Base-by-base conservation (phyloP, 2,329 filamentous ascomycete species). In the Dryadomyces sulphureus region DNA sequence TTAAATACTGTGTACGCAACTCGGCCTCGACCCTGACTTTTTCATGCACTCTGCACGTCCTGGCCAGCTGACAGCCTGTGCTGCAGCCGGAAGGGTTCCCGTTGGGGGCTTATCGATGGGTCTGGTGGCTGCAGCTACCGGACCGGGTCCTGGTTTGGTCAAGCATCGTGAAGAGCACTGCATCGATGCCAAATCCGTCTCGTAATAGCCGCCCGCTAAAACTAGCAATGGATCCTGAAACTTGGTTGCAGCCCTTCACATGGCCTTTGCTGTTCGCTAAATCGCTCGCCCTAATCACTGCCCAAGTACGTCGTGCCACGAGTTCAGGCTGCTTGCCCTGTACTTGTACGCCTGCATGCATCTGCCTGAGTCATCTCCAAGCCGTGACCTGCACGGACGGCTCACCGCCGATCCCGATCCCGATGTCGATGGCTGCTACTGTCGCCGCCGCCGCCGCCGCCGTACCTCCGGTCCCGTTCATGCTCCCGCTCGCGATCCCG, bases 401-500 rank as follows among this genome's bases (percentile, higher is more conserved):
- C 16, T 38, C 36, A 22, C 19, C 36, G 17, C 11, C 36, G 19
- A 19, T 44, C 22, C n/a, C 39, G 39, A 19, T 38, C 36, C 7
- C 20, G 20, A 20, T 22, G 17, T 8, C 36, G 19, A 22, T 20
- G 6, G 19, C 36, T 20, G 36, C 20, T 21, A 16, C 36, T 19
- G 19, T 21, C 12, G 4, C 36, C 17, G 43, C 22, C 14, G 5
- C 32, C 38, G 25, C 42, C 22, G 5, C 47, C 35, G 32, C 45
- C 39, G 8, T 43, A 24, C 11, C 43, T 6, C 5, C 48, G 45
- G 9, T 41, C 25, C 17, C 27, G 38, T 4, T 48, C 43, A 2
- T 50, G 49, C 9, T 50, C 46, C 4, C 43, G 47, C 5, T 50
- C 49, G 9, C 49, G 38, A 2, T 50, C 49, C 7, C 53, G 52